These are phyloP conservation scores for Millerozyma miso DNA, from an alignment of 805 yeast genomes.

Conservation along the genomic window DNA sequence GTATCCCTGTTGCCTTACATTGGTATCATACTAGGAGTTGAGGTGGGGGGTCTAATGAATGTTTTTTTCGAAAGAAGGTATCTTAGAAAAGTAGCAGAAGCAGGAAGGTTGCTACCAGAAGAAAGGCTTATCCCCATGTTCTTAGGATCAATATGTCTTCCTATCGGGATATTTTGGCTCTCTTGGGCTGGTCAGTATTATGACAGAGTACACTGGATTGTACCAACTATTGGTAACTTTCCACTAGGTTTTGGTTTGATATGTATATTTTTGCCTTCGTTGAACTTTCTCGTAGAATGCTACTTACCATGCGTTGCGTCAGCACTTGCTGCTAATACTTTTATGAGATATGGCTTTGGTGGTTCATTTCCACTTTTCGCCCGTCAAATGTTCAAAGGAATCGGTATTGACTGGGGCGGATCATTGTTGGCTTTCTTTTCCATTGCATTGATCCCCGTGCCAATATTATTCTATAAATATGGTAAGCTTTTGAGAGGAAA, in stretches of 20 bases:
- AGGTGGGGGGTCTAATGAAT: slow-evolving; percentile 49
- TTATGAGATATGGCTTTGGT: slow-evolving; percentile 1
- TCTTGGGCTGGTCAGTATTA: slow-evolving; percentile 66
- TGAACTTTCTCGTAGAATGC: neutral
- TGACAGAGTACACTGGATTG: slow-evolving; percentile 65
- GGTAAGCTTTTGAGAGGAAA: slow-evolving; percentile 6
- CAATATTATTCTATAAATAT: slow-evolving; percentile 4
- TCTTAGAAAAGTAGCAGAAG: neutral
- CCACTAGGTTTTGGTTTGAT: neutral
- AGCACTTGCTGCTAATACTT: neutral
- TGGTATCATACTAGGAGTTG: slow-evolving; percentile 61
- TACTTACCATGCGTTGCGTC: slow-evolving; percentile 1
- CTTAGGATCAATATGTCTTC: slow-evolving; percentile 33
- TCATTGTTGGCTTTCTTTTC: slow-evolving; percentile 2
- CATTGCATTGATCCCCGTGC: slow-evolving; percentile 1
- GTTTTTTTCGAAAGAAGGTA: slow-evolving; percentile 48
- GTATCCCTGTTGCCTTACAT: slow-evolving; percentile 69
- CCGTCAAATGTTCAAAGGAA: neutral
- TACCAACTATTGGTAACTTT: slow-evolving; percentile 67
- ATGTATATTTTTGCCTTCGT: slow-evolving; percentile 1
- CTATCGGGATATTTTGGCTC: slow-evolving; percentile 1
- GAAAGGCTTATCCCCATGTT: slow-evolving; percentile 1
- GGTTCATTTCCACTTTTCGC: slow-evolving; percentile 1
- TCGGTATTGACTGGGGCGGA: neutral
- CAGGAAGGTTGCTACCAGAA: neutral